Conservation (phyloP, 2,329 filamentous ascomycete species). For the Pseudomassariella vexata region DNA sequence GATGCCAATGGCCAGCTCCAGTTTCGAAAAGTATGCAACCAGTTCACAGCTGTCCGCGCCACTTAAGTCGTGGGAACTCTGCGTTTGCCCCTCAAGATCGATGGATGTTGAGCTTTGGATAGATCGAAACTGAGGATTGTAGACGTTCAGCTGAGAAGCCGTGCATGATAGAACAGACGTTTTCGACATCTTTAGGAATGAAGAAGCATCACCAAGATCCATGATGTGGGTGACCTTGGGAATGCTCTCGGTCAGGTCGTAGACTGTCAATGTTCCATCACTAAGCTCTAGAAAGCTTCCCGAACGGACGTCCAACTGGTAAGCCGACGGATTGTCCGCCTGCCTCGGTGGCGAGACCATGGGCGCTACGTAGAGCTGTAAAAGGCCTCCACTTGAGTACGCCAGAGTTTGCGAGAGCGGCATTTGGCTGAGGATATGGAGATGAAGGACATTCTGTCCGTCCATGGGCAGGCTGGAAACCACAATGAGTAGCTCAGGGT, state of each 20-base stretch:
- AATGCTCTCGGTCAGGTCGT: constrained; percentile 57
- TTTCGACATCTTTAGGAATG: constrained; percentile 62
- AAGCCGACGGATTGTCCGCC: constrained; percentile 22
- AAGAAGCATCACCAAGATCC: constrained; percentile 44
- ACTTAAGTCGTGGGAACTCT: too few relatives aligned
- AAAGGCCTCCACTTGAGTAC: constrained; percentile 12
- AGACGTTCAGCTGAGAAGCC: constrained; percentile 49
- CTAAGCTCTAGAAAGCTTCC: constrained; percentile 59
- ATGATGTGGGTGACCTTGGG: constrained; percentile 55
- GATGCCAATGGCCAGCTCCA: constrained; percentile 61
- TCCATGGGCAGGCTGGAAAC: constrained; percentile 33
- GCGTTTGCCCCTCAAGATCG: constrained; percentile 33
- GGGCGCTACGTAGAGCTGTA: constrained; percentile 21
- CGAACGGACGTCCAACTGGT: constrained; percentile 56
- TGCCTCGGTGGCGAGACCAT: constrained; percentile 10
- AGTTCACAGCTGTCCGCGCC: constrained; percentile 36
- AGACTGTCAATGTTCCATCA: constrained; percentile 49
- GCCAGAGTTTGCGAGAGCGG: constrained; percentile 12
- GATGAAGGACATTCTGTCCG: constrained; percentile 16
- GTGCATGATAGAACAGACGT: constrained; percentile 62
- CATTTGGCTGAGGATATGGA: constrained; percentile 21
- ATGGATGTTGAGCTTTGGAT: constrained; percentile 45
- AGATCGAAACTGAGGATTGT: constrained; percentile 64
- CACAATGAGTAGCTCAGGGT: constrained; percentile 49
- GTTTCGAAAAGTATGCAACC: constrained; percentile 58